Evolutionary conservation across 148 eudicot genomes (phyloP), one percentile per base, ranked within the genome.

Genomic region (Vaccinium corymbosum): DNA sequence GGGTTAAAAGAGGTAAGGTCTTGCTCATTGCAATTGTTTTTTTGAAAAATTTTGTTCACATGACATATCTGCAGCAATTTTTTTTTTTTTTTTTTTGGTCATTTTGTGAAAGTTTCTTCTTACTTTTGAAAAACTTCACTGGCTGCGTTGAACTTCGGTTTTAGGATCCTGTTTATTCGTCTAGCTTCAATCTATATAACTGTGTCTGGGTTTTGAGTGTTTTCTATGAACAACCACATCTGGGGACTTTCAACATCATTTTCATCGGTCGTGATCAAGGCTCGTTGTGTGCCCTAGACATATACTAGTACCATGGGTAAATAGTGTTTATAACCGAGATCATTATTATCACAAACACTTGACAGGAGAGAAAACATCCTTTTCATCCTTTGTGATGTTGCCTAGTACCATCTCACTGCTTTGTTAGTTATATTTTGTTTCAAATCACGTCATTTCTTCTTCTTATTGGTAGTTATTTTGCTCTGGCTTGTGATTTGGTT

Each of bases 1-100:
- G 97, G 95, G 76, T 88, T 97, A 79, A 92, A 92, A 89, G 99
- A 97, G 98, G 99, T 97, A 87, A 66, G 70, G 81, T 66, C 81
- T 83, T 78, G 53, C 80, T 59, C 56, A 57, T 35, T 75, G 76
- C 38, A 57, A 57, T 85, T n/a, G 52, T 15, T 55, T 7, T 42
- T 4, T 83, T 53, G 29, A 4, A 38, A 14, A 1, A 19, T 46
- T 66, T 83, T 53, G 50, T 73, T 55, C 46, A 16, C 76, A 35
- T 22, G 13, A 51, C 2, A 68, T 50, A 81, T 13, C 35, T 38
- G 74, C 22, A 7, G 19, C 38, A 42, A 42, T 53, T 11, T 53
- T 42, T 15, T 56, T 50, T 35, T 83, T 11, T 46, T 62, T 48
- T 75, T 83, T 11, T 46, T 62, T 48, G 48, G 32, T 32, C 55